Percentiles rank a stretch among this genome's conserved stretches.
Evolutionary conservation across 228 moss, liverwort and hornwort species (phyloP).

Genomic region (Sphagnum fallax): DNA sequence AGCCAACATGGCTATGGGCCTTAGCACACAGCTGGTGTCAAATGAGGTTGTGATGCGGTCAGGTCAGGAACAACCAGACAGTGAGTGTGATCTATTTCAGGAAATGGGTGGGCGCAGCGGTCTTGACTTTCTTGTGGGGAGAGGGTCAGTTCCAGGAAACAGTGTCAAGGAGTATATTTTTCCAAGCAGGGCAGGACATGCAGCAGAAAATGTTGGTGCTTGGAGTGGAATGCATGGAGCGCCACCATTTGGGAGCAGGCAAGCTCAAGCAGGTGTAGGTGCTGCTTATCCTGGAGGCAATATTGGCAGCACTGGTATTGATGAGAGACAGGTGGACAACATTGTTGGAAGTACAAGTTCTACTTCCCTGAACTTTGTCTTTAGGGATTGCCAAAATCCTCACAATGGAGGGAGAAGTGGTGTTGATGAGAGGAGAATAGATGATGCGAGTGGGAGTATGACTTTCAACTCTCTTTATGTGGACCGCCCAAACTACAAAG

Average conservation of each 20-base stretch:
- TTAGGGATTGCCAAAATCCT: constrained; percentile 28
- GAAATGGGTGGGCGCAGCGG: constrained; percentile 29
- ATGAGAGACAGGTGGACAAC: constrained; percentile 12
- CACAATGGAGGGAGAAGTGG: constrained; percentile 18
- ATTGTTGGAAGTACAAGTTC: constrained; percentile 8
- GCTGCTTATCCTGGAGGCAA: constrained; percentile 23
- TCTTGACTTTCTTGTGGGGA: constrained; percentile 40
- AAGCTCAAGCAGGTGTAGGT: constrained; percentile 15
- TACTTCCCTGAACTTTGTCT: constrained; percentile 15
- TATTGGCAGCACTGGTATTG: constrained; percentile 14
- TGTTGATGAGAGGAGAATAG: constrained; percentile 40
- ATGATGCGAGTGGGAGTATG: constrained; percentile 31
- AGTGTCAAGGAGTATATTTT: constrained; percentile 24
- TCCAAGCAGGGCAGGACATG: constrained; percentile 32
- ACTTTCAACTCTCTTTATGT: constrained; percentile 37
- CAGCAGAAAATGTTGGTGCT: constrained; percentile 27
- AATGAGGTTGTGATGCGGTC: constrained; percentile 59
- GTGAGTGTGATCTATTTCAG: constrained; percentile 39
- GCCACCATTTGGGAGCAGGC: constrained; percentile 32
- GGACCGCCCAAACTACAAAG: constrained; percentile 35
- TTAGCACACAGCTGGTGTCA: constrained; percentile 60
- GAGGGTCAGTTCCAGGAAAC: constrained; percentile 22
- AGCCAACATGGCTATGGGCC: constrained; percentile 46
- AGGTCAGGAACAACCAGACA: constrained; percentile 39
- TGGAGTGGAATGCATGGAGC: constrained; percentile 41